A percentile compares a stretch with the other conserved stretches of the same genome.
phyloP scores from a whole-genome alignment of 2,329 filamentous ascomycete genomes.

The Cordyceps militaris region DNA sequence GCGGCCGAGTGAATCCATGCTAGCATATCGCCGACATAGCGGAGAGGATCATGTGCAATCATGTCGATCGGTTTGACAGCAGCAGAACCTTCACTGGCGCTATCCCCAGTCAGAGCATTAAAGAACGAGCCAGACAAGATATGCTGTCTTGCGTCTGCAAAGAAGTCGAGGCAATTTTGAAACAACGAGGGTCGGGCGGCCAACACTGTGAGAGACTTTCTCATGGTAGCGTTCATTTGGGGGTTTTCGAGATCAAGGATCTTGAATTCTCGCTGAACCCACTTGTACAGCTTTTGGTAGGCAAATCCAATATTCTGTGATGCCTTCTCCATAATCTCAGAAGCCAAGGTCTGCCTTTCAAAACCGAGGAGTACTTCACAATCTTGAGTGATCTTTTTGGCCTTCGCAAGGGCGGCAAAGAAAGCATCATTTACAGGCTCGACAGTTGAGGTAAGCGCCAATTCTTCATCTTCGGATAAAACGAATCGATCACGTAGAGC shows the following conservation, averaged over 20 bases:
- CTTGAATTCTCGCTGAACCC: conserved; percentile 92
- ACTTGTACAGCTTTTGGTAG: conserved; percentile 93
- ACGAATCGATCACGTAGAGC: conserved; percentile 79
- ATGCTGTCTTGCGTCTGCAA: conserved; percentile 82
- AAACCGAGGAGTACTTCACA: conserved; percentile 84
- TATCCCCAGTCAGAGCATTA: conserved; percentile 70
- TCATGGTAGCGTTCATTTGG: conserved; percentile 79
- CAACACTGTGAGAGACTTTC: conserved; percentile 75
- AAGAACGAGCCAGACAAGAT: conserved; percentile 87
- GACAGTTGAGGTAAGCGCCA: conserved; percentile 66
- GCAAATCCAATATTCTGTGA: conserved; percentile 80
- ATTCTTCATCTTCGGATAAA: conserved; percentile 71
- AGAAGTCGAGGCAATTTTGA: conserved; percentile 87
- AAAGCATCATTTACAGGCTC: conserved; percentile 82
- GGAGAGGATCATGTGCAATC: conserved; percentile 80
- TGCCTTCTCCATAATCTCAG: conserved; percentile 87
- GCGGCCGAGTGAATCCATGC: conserved; percentile 94
- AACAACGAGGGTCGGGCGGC: conserved; percentile 87
- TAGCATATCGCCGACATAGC: conserved; percentile 95
- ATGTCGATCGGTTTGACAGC: conserved; percentile 84
- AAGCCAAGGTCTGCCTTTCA: conserved; percentile 78
- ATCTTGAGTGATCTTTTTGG: conserved; percentile 82
- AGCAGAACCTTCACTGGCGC: conserved; percentile 50
- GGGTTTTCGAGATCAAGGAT: conserved; percentile 88
- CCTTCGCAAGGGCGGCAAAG: conserved; percentile 67